These are phyloP conservation scores for Fusarium brevicatenulatum DNA, from an alignment of 2,329 filamentous ascomycete species.

Conservation along the genomic window DNA sequence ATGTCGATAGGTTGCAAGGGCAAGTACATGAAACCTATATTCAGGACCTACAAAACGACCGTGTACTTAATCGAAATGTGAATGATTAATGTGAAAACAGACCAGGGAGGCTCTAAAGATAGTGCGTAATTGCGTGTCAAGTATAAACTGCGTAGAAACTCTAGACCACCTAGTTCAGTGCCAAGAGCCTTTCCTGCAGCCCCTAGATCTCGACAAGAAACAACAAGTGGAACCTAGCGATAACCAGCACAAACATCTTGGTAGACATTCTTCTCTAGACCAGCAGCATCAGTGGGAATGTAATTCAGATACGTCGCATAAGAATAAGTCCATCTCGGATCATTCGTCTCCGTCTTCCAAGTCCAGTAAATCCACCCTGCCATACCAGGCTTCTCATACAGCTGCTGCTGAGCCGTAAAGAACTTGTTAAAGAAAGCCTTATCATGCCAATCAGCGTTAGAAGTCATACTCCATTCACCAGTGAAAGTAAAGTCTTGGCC, in stretches of 20 bases:
- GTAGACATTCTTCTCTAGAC: conserved; percentile 30
- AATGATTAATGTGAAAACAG: neutral
- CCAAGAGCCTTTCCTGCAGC: neutral
- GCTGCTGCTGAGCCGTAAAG: conserved; percentile 33
- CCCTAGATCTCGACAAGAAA: neutral
- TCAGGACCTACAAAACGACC: accelerated
- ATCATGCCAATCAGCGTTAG: conserved; percentile 19
- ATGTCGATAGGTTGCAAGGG: accelerated
- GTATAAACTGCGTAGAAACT: neutral
- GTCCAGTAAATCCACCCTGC: conserved; percentile 33
- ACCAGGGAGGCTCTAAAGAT: accelerated
- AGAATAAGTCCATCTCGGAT: conserved; percentile 34
- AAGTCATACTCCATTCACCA: conserved; percentile 37
- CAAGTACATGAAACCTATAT: neutral
- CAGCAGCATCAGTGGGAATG: conserved; percentile 29
- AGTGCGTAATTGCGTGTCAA: accelerated
- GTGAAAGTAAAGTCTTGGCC: conserved; percentile 29
- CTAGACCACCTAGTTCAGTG: accelerated
- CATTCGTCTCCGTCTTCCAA: conserved; percentile 32
- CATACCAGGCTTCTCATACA: conserved; percentile 33
- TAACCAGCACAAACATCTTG: conserved; percentile 21
- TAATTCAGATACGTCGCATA: conserved; percentile 22
- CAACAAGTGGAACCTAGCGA: neutral
- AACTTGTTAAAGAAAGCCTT: conserved; percentile 27
- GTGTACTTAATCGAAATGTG: accelerated